Percentiles rank a stretch among this genome's conserved stretches.
Evolutionary conservation across 805 yeast species (phyloP).

Genomic region (Candida sithepensis): DNA sequence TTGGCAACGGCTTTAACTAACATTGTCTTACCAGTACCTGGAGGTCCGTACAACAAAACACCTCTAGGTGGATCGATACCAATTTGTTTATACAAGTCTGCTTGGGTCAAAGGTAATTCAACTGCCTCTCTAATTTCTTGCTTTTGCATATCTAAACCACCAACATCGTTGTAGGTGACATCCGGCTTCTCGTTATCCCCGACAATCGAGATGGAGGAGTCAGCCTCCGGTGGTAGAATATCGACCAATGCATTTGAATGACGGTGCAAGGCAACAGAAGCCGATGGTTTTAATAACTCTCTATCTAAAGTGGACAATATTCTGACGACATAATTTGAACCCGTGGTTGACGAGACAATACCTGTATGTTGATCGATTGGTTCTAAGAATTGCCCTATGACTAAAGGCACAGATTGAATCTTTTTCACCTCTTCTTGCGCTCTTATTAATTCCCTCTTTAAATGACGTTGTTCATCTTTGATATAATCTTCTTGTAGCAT

Average conservation of each 20-base stretch:
- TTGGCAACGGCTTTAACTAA: conserved; percentile 98
- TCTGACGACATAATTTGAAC: conserved; percentile 94
- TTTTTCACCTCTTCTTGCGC: conserved; percentile 99
- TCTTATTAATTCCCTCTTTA: conserved; percentile 88
- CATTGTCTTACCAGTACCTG: conserved; percentile 99
- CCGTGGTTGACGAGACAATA: conserved; percentile 95
- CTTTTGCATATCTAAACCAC: conserved; percentile 98
- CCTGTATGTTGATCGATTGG: conserved; percentile 97
- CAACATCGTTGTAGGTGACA: conserved; percentile 94
- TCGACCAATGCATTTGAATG: conserved; percentile 98
- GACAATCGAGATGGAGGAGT: conserved; percentile 89
- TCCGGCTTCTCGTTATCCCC: conserved; percentile 93
- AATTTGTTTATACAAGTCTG: conserved; percentile 92
- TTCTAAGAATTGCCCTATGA: conserved; percentile 95
- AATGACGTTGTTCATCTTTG: conserved; percentile 96
- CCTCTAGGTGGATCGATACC: conserved; percentile 99
- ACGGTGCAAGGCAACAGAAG: conserved; percentile 96
- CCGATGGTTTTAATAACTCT: conserved; percentile 89
- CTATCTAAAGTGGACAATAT: conserved; percentile 92
- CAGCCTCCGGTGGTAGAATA: conserved; percentile 98
- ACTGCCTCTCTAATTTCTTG: conserved; percentile 99
- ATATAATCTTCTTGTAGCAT: conserved; percentile 92
- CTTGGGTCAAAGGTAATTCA: conserved; percentile 92
- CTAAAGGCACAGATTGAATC: conserved; percentile 95
- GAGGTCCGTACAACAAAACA: conserved; percentile 96